A percentile compares a stretch with the other conserved stretches of the same genome.
Evolutionary conservation across 176 grass and related monocot species (phyloP).

Genomic region (Raddia distichophylla): DNA sequence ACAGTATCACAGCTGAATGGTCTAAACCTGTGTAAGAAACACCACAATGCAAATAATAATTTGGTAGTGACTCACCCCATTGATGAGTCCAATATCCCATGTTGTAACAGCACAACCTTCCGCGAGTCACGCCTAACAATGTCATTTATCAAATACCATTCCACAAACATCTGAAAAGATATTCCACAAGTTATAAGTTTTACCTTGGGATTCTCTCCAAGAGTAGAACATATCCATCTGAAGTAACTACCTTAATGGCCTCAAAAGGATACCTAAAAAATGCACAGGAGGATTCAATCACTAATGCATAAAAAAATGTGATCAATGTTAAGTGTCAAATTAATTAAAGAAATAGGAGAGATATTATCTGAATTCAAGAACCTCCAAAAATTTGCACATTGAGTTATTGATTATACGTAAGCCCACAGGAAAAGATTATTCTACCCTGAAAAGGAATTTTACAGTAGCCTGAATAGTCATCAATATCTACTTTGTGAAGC

Average conservation of each 20-base stretch:
- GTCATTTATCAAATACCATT: slow-evolving; percentile 29
- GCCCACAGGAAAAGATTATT: background rate
- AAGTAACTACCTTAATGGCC: slow-evolving; percentile 88
- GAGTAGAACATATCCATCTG: slow-evolving; percentile 94
- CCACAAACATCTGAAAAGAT: slow-evolving; percentile 24
- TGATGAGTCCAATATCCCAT: slow-evolving; percentile 96
- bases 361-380: slow-evolving; percentile 7
- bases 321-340: slow-evolving; percentile 1
- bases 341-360: slow-evolving; percentile 7
- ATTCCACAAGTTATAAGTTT: slow-evolving; percentile 25
- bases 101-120: slow-evolving; percentile 89
- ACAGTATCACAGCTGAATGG: slow-evolving; percentile 3
- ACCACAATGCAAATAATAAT: background rate
- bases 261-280: slow-evolving; percentile 87
- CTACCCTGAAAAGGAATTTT: background rate
- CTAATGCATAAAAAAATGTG: background rate
- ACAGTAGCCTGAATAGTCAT: background rate
- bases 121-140: slow-evolving; percentile 78
- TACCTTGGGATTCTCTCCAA: slow-evolving; percentile 97
- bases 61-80: slow-evolving; percentile 81
- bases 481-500: background rate
- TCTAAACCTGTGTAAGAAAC: slow-evolving; percentile 31
- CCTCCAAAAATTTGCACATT: background rate
- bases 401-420: slow-evolving; percentile 9
- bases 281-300: background rate